Base-by-base conservation (phyloP, 2,329 filamentous ascomycete genomes). In the Arthrobotrys sphaeroides region DNA sequence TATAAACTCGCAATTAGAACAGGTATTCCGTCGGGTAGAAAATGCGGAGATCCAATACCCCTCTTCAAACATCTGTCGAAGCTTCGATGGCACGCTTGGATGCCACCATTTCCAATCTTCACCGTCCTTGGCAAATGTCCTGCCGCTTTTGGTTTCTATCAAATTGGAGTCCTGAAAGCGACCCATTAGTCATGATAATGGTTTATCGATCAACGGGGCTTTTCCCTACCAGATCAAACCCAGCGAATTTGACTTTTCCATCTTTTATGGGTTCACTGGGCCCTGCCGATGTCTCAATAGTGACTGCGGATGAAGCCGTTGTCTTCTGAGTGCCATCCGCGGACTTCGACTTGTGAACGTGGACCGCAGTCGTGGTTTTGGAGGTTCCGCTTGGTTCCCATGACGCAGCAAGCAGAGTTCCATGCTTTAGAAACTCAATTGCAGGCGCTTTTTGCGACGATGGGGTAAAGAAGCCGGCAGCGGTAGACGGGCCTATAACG, bases 81-180 rank as follows among this genome's bases (percentile, higher is more conserved):
- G 82, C 61, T 84, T 88, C 0, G 82, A 83, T 0, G 93, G 92
- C 0, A 98, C 91, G 16, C 83, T 85, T 12, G 83, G 79, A 81
- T 96, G 85, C 93, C 93, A 98, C 95, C 95, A 99, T 82, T 92
- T 93, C 95, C 95, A 99, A 81, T 98, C 94, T 2, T 85, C 84
- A 0, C 89, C 87, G 78, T 89, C 88, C 60, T 87, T 86, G 1
- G 88, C 86, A 80, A 94, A 94, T 59, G 87, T 90, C 82, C 92
- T 95, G 5, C 93, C 93, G 0, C 93, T 96, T 2, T 88, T 86
- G 0, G 93, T 91, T 1, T 85, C 85, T 77, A 99, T 93, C 33
- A 99, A 84, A 0, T 95, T 99, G 5, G 92, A 95, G 81, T 99
- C 95, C 90, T 92, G 20, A 13, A 13, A 24, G 26, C 9, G 24